phyloP scores from a whole-genome alignment of 2,329 filamentous ascomycete species.

The Calcarisporium arbuscula region DNA sequence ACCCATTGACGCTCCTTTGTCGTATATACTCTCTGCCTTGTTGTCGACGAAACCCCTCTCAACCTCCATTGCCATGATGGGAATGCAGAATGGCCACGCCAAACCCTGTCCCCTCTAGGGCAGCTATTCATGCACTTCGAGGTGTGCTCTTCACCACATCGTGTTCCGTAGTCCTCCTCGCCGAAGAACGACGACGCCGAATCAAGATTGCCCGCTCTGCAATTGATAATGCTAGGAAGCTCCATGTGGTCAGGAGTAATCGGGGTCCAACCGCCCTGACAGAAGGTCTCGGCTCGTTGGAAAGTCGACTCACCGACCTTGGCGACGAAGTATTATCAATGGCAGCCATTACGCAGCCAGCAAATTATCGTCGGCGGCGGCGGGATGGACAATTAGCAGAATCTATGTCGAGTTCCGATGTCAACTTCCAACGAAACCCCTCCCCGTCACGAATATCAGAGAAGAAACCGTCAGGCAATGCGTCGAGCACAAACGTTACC shows the following conservation, averaged over 20 bases:
- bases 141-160: slow-evolving; percentile 51
- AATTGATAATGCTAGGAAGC: slow-evolving; percentile 45
- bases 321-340: slow-evolving; percentile 18
- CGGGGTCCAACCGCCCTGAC: slow-evolving; percentile 21
- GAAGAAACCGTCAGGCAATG: background rate
- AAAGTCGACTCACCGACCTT: slow-evolving; percentile 13
- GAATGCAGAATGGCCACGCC: slow-evolving; percentile 36
- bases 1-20: too few species aligned
- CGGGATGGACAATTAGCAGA: slow-evolving; percentile 10
- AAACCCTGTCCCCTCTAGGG: slow-evolving; percentile 47
- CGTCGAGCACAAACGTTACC: slow-evolving; percentile 2
- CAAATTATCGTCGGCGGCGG: slow-evolving; percentile 21
- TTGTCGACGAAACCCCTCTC: too few species aligned
- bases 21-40: too few species aligned
- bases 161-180: slow-evolving; percentile 47
- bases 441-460: background rate
- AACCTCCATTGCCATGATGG: slow-evolving; percentile 15
- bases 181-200: slow-evolving; percentile 51
- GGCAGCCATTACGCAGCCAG: slow-evolving; percentile 11
- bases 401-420: background rate
- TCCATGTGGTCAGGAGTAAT: slow-evolving; percentile 33
- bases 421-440: background rate
- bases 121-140: slow-evolving; percentile 48
- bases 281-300: slow-evolving; percentile 16
- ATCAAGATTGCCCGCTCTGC: slow-evolving; percentile 44